These are phyloP conservation scores for Stachybotrys elegans DNA, from an alignment of 2,329 filamentous ascomycete genomes.

Conservation along the genomic window DNA sequence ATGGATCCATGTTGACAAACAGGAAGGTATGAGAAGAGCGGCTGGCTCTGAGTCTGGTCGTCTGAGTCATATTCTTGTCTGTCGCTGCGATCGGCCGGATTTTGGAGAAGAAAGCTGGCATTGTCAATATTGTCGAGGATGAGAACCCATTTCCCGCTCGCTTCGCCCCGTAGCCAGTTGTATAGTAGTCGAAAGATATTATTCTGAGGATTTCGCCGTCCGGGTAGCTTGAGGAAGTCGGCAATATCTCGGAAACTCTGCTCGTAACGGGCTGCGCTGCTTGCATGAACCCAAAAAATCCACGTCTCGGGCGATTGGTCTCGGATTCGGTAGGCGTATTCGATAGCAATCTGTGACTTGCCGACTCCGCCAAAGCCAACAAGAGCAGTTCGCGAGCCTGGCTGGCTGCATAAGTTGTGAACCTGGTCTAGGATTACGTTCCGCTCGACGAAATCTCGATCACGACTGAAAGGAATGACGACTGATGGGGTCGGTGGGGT, in stretches of 20 bases:
- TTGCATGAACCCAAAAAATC: conserved; percentile 37
- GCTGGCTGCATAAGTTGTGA: too few species aligned
- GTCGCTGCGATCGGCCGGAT: background rate
- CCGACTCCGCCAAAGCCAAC: conserved; percentile 28
- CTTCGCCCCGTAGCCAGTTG: conserved; percentile 19
- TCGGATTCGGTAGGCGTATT: conserved; percentile 23
- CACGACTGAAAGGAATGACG: too few species aligned
- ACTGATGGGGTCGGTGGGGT: too few species aligned
- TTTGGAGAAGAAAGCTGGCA: conserved; percentile 2
- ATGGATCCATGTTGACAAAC: conserved; percentile 9
- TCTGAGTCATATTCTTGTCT: background rate
- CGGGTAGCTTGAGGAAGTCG: conserved; percentile 20
- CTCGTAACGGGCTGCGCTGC: conserved; percentile 25
- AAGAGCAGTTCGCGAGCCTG: conserved; percentile 17
- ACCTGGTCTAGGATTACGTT: too few species aligned
- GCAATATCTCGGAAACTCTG: conserved; percentile 29
- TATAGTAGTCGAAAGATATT: conserved; percentile 26
- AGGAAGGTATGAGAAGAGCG: conserved; percentile 9
- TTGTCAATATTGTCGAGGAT: conserved; percentile 17
- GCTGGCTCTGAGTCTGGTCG: background rate
- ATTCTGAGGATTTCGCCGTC: conserved; percentile 20
- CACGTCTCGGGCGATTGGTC: conserved; percentile 22
- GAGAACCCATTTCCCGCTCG: conserved; percentile 14
- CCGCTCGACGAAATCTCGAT: too few species aligned
- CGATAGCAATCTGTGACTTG: conserved; percentile 34